Evolutionary conservation across 768 basidiomycete genomes (phyloP).

Genomic region (Serendipita sp.): DNA sequence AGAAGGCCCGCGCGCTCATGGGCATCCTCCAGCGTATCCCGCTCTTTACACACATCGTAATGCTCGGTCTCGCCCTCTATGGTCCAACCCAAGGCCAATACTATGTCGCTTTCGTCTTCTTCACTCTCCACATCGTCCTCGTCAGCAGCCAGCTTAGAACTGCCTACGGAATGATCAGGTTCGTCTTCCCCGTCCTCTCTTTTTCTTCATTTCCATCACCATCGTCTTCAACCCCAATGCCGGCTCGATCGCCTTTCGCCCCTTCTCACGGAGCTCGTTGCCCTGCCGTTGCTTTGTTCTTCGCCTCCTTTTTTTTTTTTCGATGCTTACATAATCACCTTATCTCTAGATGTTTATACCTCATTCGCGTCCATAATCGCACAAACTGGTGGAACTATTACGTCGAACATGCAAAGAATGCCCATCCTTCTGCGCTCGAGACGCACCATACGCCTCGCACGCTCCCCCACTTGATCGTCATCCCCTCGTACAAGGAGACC

Average conservation of each 20-base stretch:
- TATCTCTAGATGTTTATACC: conserved; percentile 4
- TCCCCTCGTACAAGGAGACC: conserved; percentile 10
- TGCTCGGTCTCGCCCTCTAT: conserved; percentile 7
- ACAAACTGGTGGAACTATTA: conserved; percentile 5
- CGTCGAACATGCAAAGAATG: not conserved
- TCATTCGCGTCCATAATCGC: not conserved
- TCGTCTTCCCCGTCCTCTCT: not conserved
- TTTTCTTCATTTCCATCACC: not conserved
- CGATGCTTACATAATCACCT: not conserved
- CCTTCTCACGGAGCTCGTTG: conserved; percentile 3
- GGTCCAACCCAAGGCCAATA: conserved; percentile 7
- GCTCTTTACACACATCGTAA: conserved; percentile 6
- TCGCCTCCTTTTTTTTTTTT: not conserved
- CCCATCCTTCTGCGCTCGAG: conserved; percentile 3
- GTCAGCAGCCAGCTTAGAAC: conserved; percentile 7
- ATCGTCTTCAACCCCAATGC: not conserved
- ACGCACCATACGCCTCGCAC: conserved; percentile 4
- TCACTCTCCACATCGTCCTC: conserved; percentile 8
- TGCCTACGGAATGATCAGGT: conserved; percentile 10
- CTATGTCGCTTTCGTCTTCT: conserved; percentile 5
- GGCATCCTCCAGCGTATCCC: conserved; percentile 7
- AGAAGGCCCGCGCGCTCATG: not conserved
- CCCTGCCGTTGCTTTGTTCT: not conserved
- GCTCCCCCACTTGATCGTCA: conserved; percentile 11
- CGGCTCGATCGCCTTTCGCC: not conserved